phyloP scores from a whole-genome alignment of 805 yeast species.

The Kodamaea fukazawae region DNA sequence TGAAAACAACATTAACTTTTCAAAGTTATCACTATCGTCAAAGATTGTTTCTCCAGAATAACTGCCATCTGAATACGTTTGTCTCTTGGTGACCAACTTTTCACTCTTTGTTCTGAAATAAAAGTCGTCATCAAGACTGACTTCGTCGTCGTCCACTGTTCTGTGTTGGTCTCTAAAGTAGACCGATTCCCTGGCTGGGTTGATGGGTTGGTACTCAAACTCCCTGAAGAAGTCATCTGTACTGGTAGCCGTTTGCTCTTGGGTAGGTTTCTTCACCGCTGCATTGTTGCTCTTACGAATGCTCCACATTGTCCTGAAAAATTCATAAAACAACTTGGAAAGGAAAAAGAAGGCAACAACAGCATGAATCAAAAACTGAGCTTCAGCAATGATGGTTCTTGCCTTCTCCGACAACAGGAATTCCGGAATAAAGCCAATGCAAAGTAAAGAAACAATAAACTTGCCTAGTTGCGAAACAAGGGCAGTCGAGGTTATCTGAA shows the following conservation, averaged over 20 bases:
- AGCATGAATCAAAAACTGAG: conserved; percentile 41
- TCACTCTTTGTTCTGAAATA: conserved; percentile 18
- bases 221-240: conserved; percentile 13
- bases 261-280: background rate
- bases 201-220: conserved; percentile 27
- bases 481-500: conserved; percentile 28
- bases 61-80: background rate
- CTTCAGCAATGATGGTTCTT: conserved; percentile 43
- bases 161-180: conserved; percentile 10
- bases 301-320: conserved; percentile 9
- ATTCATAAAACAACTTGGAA: conserved; percentile 28
- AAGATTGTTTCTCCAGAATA: conserved; percentile 1
- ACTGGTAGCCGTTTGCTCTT: too few relatives aligned
- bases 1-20: conserved; percentile 9
- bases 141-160: conserved; percentile 8
- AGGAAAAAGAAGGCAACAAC: conserved; percentile 30
- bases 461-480: conserved; percentile 38
- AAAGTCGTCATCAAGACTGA: conserved; percentile 14
- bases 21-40: conserved; percentile 3
- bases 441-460: conserved; percentile 38
- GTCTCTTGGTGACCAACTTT: conserved; percentile 7
- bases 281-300: background rate
- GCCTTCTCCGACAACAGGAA: conserved; percentile 35
- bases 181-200: conserved; percentile 2
- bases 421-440: conserved; percentile 41